A percentile compares a stretch with the other conserved stretches of the same genome.
phyloP scores from a whole-genome alignment of 2,329 filamentous ascomycete genomes.

The Penicillium freii region DNA sequence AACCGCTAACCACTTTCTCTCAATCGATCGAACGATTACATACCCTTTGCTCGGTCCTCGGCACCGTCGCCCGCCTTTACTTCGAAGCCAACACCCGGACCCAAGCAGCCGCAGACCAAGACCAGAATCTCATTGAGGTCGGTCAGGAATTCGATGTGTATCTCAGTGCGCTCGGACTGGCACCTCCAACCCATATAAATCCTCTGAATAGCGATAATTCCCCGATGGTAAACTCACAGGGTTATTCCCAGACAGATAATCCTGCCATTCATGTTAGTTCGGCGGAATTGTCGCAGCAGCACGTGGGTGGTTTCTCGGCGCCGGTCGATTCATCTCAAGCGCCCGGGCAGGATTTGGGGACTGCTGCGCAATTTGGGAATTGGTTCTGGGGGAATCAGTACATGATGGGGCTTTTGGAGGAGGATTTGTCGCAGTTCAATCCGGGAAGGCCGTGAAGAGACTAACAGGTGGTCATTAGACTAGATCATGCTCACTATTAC shows the following conservation, averaged over 20 bases:
- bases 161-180: conserved; percentile 62
- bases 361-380: conserved; percentile 52
- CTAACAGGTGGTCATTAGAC: neutral
- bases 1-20: conserved; percentile 52
- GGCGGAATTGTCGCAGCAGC: neutral
- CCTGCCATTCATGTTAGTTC: conserved; percentile 1
- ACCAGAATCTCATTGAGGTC: conserved; percentile 48
- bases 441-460: conserved; percentile 4
- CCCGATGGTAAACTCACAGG: neutral
- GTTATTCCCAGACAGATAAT: conserved; percentile 11
- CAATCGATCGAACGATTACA: conserved; percentile 61
- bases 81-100: conserved; percentile 61
- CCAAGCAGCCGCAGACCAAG: conserved; percentile 48
- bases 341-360: conserved; percentile 10
- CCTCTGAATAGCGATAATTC: neutral
- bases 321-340: conserved; percentile 11
- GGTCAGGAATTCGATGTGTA: conserved; percentile 65
- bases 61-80: conserved; percentile 61
- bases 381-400: conserved; percentile 67
- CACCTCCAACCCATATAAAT: conserved; percentile 34
- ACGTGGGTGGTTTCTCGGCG: neutral
- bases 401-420: conserved; percentile 64
- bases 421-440: conserved; percentile 49
- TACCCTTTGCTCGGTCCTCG: conserved; percentile 61
- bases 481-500: neutral